Base-by-base conservation (phyloP, 805 yeast genomes). In the Candida namnaoensis region DNA sequence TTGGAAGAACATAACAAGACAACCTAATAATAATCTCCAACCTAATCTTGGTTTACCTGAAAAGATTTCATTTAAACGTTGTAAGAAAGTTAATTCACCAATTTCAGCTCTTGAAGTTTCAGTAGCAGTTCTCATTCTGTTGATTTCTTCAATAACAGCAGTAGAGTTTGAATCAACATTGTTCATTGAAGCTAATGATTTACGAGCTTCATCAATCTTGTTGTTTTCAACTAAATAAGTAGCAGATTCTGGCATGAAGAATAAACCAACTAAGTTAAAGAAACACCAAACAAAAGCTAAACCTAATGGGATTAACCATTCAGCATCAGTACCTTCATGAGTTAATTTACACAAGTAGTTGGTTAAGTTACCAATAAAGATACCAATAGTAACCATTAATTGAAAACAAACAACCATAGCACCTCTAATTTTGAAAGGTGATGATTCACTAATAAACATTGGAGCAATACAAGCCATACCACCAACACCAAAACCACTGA, bases 401-500 rank as follows among this genome's bases (percentile, higher is more conserved):
- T 82, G 88, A 69, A 73, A 82, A 51, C 78, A 74, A 35, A 82
- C 75, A 40, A 82, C 87, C 44, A 81, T 68, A 34, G 84, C 69
- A 60, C 88, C 88, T 74, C 88, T 76, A 36, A 81, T 62, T 41
- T 72, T 74, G 51, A 78, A 80, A 54, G 90, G 90, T 44, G 88
- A 64, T 44, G 80, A 69, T 60, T 82, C 90, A 35, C 82, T 71
- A 52, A 81, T 79, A 60, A 80, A 76, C 58, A 86, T 64, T 39
- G 95, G 90, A 32, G 82, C 84, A 44, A 82, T 69, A 36, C 88
- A 87, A 34, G 90, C 78, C 34, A 84, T 71, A 46, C 78, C 76
- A 50, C 95, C 95, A 45, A 86, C 87, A 44, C 86, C 85, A 10
- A 82, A 50, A 44, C 95, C 95, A 27, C 86, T 76, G 42, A 82